Evolutionary conservation across 306 rosid species (phyloP), one percentile per base, ranked within the genome.

Genomic region (Cucurbita maxima): DNA sequence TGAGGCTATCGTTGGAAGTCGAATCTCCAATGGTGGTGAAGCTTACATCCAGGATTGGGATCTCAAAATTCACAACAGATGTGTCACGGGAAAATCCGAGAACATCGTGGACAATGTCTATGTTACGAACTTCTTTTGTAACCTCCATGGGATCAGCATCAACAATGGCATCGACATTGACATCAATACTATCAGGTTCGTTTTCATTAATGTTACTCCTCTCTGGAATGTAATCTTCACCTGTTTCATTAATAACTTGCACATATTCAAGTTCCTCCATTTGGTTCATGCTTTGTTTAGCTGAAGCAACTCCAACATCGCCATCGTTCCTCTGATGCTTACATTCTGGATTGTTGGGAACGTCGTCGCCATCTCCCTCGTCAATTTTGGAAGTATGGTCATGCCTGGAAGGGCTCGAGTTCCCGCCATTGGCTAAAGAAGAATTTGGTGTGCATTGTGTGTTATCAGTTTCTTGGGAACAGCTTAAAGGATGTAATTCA

Each of bases 31-130:
- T 79, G 58, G 96, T 79, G 62, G 66, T 56, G 67, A 95, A 91
- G 75, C 84, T 79, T 63, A 91, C 97, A 80, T 94, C 96, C 86
- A 89, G 76, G 38, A 95, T 82, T 58, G 96, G 82, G 76, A 56
- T 71, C 45, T 87, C 79, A 48, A 89, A 95, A 83, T 95, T 83
- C 64, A 91, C 86, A 72, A 41, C 60, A 5, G 88, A 76, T 54
- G 86, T 76, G 30, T 87, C 67, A n/a, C 54, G 73, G 40, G 89
- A 78, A 86, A 84, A 76, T 74, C 84, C 92, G 70, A 89, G 88
- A 76, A 86, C 83, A 60, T 85, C 86, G 81, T 67, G 81, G 76
- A 94, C 77, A 47, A 82, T 77, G 78, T 87, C 87, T 75, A 73
- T 78, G 64, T 71, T 77, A 64, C 71, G 61, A 8, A 74, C 44